Evolutionary conservation across 345 rosid species (phyloP).

Genomic region (Lumnitzera littorea): DNA sequence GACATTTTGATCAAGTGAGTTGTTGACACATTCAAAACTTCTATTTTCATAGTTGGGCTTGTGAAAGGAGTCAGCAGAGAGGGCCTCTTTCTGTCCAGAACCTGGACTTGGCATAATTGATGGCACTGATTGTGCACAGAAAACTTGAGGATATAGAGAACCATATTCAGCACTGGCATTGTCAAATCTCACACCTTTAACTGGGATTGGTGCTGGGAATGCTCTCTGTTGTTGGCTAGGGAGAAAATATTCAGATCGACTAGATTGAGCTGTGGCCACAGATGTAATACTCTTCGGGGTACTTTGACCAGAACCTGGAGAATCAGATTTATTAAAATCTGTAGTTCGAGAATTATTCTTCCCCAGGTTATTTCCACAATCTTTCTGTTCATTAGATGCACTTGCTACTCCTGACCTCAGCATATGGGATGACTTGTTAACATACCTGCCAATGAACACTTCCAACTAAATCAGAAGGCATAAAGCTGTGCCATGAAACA

Average conservation of each 20-base stretch:
- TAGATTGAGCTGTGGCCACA: constrained; percentile 21
- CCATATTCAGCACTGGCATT: constrained; percentile 27
- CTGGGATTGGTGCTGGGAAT: constrained; percentile 40
- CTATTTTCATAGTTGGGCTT: constrained; percentile 27
- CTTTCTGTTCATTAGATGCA: constrained; percentile 22
- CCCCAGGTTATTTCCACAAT: constrained; percentile 15
- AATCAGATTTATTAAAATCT: constrained; percentile 19
- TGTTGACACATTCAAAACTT: constrained; percentile 28
- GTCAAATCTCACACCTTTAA: constrained; percentile 27
- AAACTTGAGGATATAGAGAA: constrained; percentile 29
- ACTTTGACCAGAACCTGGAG: constrained; percentile 30
- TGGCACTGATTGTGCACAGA: constrained; percentile 26
- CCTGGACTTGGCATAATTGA: constrained; percentile 45
- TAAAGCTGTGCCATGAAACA: neutral
- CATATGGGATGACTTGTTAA: constrained; percentile 37
- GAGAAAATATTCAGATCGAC: constrained; percentile 30
- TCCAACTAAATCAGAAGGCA: constrained; percentile 1
- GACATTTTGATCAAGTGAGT: constrained; percentile 30
- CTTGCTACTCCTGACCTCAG: constrained; percentile 25
- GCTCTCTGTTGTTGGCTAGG: constrained; percentile 35
- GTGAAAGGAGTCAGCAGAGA: constrained; percentile 28
- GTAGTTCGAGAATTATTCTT: constrained; percentile 20
- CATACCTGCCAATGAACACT: constrained; percentile 42
- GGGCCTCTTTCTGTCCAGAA: constrained; percentile 50
- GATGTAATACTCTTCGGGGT: constrained; percentile 38